Evolutionary conservation across 2,329 filamentous ascomycete species (phyloP).

Genomic region (Westerdykella sp.): DNA sequence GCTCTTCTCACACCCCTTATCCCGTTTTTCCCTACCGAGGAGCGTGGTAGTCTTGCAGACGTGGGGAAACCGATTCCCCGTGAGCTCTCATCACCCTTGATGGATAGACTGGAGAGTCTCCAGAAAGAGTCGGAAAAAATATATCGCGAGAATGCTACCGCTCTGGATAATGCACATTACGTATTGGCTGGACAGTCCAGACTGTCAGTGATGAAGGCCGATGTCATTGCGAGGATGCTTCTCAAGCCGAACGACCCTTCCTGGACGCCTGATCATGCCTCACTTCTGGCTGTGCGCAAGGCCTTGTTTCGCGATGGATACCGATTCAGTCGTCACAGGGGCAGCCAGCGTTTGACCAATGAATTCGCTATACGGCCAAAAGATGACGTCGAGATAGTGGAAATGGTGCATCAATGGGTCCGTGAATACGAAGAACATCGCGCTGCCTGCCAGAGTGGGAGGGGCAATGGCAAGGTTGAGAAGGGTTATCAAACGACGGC

Average conservation of each 20-base stretch:
- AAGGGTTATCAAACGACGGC: background rate
- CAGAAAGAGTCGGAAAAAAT: conserved; percentile 41
- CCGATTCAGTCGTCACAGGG: conserved; percentile 53
- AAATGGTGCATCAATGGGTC: conserved; percentile 47
- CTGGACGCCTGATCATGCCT: conserved; percentile 36
- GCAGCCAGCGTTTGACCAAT: conserved; percentile 46
- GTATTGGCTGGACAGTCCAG: conserved; percentile 41
- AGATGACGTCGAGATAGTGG: conserved; percentile 49
- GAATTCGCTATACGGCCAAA: conserved; percentile 59
- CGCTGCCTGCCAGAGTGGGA: conserved; percentile 12
- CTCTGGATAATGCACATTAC: conserved; percentile 47
- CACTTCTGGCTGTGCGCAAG: conserved; percentile 65
- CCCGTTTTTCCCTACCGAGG: conserved; percentile 46
- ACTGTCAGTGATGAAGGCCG: conserved; percentile 44
- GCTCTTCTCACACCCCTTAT: conserved; percentile 43
- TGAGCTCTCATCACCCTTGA: conserved; percentile 40
- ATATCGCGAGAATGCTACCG: conserved; percentile 43
- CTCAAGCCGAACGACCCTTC: conserved; percentile 19
- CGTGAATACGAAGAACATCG: conserved; percentile 49
- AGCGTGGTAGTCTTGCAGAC: conserved; percentile 22
- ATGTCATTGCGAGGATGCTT: conserved; percentile 42
- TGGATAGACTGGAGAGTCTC: conserved; percentile 41
- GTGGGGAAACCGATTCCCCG: conserved; percentile 42
- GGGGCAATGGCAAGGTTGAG: no score
- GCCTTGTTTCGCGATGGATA: conserved; percentile 56